These are phyloP conservation scores for Phialophora tarda DNA, from an alignment of 2,329 filamentous ascomycete genomes.

Conservation along the genomic window DNA sequence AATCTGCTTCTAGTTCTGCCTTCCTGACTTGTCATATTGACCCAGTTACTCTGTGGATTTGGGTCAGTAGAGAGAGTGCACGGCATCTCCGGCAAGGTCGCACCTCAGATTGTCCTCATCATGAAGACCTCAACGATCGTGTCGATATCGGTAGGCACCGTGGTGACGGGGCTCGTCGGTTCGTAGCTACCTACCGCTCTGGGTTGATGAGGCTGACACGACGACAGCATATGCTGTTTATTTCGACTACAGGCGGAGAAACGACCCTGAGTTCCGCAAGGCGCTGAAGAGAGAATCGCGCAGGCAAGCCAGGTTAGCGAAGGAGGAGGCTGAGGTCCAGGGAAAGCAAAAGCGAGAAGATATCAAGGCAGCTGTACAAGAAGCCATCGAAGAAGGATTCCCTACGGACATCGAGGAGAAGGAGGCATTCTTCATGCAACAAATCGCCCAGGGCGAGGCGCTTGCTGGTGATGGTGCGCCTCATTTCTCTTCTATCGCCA, in stretches of 20 bases:
- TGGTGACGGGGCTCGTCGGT: constrained; percentile 64
- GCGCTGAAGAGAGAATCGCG: constrained; percentile 59
- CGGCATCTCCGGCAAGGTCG: background rate
- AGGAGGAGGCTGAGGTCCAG: constrained; percentile 55
- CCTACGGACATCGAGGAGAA: constrained; percentile 88
- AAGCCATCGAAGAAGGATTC: constrained; percentile 89
- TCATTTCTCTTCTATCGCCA: background rate
- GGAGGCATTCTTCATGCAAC: constrained; percentile 95
- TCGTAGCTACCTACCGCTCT: constrained; percentile 37
- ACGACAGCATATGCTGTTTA: constrained; percentile 66
- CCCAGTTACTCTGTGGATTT: background rate
- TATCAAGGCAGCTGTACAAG: constrained; percentile 76
- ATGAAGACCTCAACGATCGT: constrained; percentile 61
- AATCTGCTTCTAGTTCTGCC: background rate
- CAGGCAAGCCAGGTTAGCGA: constrained; percentile 53
- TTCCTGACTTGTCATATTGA: background rate
- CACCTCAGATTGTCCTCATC: constrained; percentile 7
- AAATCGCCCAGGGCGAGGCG: constrained; percentile 86
- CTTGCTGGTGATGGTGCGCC: constrained; percentile 75
- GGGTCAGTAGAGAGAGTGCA: background rate
- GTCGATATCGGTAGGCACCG: constrained; percentile 63
- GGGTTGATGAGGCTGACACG: constrained; percentile 27
- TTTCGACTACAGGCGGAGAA: constrained; percentile 70
- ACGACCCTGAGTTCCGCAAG: constrained; percentile 67
- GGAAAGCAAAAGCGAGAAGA: constrained; percentile 61